Conservation (phyloP, 2,329 filamentous ascomycete species). For the Hymenotorrendiella dingleyae region DNA sequence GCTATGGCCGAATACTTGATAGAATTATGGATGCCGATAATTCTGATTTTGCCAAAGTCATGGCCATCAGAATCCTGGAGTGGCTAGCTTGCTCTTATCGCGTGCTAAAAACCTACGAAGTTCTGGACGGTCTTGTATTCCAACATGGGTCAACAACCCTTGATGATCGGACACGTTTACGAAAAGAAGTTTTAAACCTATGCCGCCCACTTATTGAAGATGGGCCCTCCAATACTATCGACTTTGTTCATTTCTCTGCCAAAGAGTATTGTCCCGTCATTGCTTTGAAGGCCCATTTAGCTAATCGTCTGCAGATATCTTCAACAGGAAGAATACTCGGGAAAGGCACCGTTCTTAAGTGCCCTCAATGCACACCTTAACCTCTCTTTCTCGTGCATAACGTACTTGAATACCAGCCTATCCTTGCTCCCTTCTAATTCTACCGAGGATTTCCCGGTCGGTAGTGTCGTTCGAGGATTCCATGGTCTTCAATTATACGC, state of each 20-base stretch:
- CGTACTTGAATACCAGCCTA: slow-evolving; percentile 1
- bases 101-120: slow-evolving; percentile 9
- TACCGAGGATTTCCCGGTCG: neutral
- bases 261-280: slow-evolving; percentile 6
- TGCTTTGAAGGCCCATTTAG: neutral
- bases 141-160: neutral
- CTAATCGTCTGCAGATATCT: slow-evolving; percentile 5
- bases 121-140: slow-evolving; percentile 11
- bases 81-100: slow-evolving; percentile 14
- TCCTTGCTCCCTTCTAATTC: neutral
- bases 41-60: neutral
- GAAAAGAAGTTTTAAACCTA: slow-evolving; percentile 8
- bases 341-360: slow-evolving; percentile 3
- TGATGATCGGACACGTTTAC: slow-evolving; percentile 2
- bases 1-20: slow-evolving; percentile 10
- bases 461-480: slow-evolving; percentile 6
- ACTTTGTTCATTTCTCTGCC: slow-evolving; percentile 16
- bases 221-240: slow-evolving; percentile 4
- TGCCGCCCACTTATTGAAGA: slow-evolving; percentile 15
- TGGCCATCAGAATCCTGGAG: slow-evolving; percentile 6
- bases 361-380: slow-evolving; percentile 5
- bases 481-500: slow-evolving; percentile 11
- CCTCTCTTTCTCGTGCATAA: slow-evolving; percentile 10
- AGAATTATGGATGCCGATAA: slow-evolving; percentile 5
- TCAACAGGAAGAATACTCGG: slow-evolving; percentile 3